phyloP scores from a whole-genome alignment of 257 asterid species.

The Solanum chiquidenum region DNA sequence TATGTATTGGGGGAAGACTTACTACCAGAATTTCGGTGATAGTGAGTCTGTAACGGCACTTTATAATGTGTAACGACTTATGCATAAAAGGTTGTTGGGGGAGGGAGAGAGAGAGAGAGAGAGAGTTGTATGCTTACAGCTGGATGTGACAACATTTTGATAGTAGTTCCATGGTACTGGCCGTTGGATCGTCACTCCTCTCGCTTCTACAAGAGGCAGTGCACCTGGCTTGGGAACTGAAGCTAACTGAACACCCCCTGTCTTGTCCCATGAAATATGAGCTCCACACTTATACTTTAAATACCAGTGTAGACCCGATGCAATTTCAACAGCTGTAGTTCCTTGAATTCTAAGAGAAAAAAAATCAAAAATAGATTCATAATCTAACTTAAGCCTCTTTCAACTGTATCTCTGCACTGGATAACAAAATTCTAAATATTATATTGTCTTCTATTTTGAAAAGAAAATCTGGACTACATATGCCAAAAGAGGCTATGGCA shows the following conservation, averaged over 20 bases:
- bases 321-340: conserved; percentile 74
- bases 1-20: not conserved
- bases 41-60: not conserved
- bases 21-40: not conserved
- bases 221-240: conserved; percentile 79
- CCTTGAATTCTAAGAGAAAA: conserved; percentile 60
- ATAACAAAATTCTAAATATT: not conserved
- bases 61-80: not conserved
- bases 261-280: conserved; percentile 95
- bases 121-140: conserved; percentile 57
- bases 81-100: not conserved
- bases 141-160: conserved; percentile 97
- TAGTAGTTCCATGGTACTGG: conserved; percentile 89
- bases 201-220: conserved; percentile 52
- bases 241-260: conserved; percentile 81
- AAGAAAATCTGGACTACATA: not conserved
- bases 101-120: not conserved
- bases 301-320: conserved; percentile 95
- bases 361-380: not conserved
- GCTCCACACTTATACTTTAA: conserved; percentile 85
- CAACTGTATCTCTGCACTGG: not conserved
- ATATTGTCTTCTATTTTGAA: not conserved
- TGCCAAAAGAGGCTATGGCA: not conserved
- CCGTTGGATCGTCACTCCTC: conserved; percentile 63
- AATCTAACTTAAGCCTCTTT: conserved; percentile 2